Conservation (phyloP, 1,284 basidiomycete genomes). For the Thelephora terrestris region DNA sequence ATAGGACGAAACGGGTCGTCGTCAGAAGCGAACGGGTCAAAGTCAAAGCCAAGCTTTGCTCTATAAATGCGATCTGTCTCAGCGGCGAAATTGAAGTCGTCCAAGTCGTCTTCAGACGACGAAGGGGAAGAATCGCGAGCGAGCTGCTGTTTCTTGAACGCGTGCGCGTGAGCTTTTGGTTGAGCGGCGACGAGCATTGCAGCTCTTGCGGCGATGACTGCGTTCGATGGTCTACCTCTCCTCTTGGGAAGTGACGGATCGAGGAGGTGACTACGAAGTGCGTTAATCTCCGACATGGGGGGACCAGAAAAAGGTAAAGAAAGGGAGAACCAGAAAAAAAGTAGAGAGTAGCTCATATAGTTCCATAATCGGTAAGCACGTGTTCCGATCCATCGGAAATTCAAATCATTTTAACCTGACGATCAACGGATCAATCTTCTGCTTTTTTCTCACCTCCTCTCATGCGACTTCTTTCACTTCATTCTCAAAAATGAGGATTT, state of each 20-base stretch:
- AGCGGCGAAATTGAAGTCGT: too few species aligned
- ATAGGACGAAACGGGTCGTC: too few species aligned
- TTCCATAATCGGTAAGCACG: too few species aligned
- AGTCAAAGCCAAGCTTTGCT: too few species aligned
- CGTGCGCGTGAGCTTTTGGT: slow-evolving; percentile 6
- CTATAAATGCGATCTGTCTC: too few species aligned
- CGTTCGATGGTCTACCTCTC: slow-evolving; percentile 46
- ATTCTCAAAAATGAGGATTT: slow-evolving; percentile 24
- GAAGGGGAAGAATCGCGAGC: slow-evolving; percentile 12
- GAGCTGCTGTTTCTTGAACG: slow-evolving; percentile 6
- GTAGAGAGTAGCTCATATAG: neutral
- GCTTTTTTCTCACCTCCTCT: too few species aligned
- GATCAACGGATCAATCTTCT: too few species aligned
- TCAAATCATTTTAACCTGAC: too few species aligned
- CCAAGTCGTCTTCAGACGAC: slow-evolving; percentile 7
- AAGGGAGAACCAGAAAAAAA: slow-evolving; percentile 3
- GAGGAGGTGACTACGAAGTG: slow-evolving; percentile 13
- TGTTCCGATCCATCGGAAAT: too few species aligned
- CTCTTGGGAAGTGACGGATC: slow-evolving; percentile 31
- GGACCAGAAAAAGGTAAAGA: slow-evolving; percentile 6
- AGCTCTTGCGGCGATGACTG: slow-evolving; percentile 19
- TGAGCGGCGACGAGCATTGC: slow-evolving; percentile 14
- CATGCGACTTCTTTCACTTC: too few species aligned
- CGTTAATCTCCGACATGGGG: neutral
- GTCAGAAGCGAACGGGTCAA: too few species aligned